Evolutionary conservation across 345 rosid species (phyloP), one percentile per base, ranked within the genome.

Genomic region (Iberis pinnata): DNA sequence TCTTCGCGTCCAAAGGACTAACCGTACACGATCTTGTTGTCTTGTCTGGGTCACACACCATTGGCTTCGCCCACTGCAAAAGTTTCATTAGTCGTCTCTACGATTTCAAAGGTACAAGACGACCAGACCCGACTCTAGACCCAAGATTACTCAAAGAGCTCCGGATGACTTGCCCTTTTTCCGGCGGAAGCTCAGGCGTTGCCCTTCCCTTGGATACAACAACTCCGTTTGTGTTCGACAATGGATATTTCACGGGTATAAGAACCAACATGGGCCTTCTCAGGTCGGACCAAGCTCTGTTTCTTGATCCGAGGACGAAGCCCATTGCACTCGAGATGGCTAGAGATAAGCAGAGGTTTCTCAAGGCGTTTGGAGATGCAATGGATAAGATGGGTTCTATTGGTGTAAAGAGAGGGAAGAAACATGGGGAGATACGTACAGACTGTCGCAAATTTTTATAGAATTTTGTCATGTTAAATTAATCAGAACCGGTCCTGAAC

Each of bases 371-470:
- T 75, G 55, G 78, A 2, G 64, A 18, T 2, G 90, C 95, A 6
- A 86, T 83, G 88, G 97, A 81, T 40, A 83, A 80, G 64, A 81
- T 86, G 95, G 88, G 95, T 9, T 75, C 76, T 2, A 77, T 78
- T 26, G 89, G 86, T 18, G 84, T 89, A 10, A 83, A 89, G 60
- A 75, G 74, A 17, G 95, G 95, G 44, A 75, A 53, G 43, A 76
- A 20, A 59, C 85, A 78, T 61, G 97, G 90, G 9, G 95, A 83
- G 80, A 78, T 44, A 61, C 81, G 84, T 66, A 81, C 53, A 16
- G 83, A 71, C 44, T 86, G 95, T 66, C 60, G 78, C 6, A 7
- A 62, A 38, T 89, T 78, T 58, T 12, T 57, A 49, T 70, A 62
- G 61, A 61, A n/a, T n/a, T n/a, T n/a, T n/a, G n/a, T n/a, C n/a